Base-by-base conservation (phyloP, 352 stramenopile genomes). In the Blastocystis sp. region DNA sequence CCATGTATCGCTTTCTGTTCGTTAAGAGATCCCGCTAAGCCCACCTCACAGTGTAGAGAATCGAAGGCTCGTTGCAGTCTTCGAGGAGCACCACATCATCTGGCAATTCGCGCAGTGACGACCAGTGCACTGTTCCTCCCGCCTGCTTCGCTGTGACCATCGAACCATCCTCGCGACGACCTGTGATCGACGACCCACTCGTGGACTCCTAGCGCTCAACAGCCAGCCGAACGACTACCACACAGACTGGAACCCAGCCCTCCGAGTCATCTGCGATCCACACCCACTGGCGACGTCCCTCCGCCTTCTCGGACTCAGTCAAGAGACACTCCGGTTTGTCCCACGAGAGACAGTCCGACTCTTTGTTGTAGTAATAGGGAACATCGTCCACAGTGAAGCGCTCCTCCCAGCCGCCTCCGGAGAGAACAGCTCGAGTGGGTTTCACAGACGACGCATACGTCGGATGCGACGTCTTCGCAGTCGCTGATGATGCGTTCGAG, bases 1-100 rank as follows among this genome's bases (percentile, higher is more conserved):
- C 93, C 90, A 94, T 93, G 91, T 98, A 98, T 65, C 95, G 93
- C 89, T 85, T 85, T 9, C 73, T 85, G 20, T 43, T 9, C 11
- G 39, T 85, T 7, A 68, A 3, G 13, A 3, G 9, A 9, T 4
- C 0, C 16, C 26, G 11, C 8, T 3, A 54, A 30, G 54, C 5
- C 39, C 54, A 85, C 73, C 54, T 41, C 47, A 85, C 50, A 18
- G 73, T 85, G 56, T 85, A 85, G 11, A 85, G 73, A 68, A 94
- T 93, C 53, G 91, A 82, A 5, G 90, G 91, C 73, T 93, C 91
- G 90, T 94, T 92, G 20, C 93, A 87, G 65, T 91, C 90, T 64
- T 92, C 91, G 8, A 94, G 69, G 56, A 92, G 91, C 0, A 94
- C 92, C 2, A 94, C 87, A 69, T 94, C 92, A 9, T 93, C 91